These are phyloP conservation scores for Smithsoniella earleae DNA, from an alignment of 163 green algal species.

Conservation along the genomic window DNA sequence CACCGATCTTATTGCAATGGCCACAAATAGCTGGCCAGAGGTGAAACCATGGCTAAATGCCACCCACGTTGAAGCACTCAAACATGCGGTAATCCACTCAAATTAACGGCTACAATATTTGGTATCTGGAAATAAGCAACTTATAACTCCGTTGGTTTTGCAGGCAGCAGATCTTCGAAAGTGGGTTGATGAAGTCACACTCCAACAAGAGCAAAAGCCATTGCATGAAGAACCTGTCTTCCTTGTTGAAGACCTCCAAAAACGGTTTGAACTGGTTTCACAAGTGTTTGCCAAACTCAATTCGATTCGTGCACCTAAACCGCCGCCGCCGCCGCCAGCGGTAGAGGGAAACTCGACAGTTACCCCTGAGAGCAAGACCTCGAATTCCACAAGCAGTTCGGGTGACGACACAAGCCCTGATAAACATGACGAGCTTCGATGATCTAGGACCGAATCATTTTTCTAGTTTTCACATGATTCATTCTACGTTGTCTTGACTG, in stretches of 20 bases:
- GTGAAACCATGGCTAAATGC: slow-evolving; percentile 79
- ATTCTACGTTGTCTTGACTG: too few species aligned
- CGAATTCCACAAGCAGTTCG: too few species aligned
- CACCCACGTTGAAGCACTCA: slow-evolving; percentile 49
- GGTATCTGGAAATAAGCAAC: too few species aligned
- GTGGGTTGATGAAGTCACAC: slow-evolving; percentile 59
- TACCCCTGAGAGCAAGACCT: too few species aligned
- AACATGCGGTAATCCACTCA: slow-evolving; percentile 45
- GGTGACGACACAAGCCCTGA: too few species aligned
- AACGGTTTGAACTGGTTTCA: slow-evolving; percentile 36
- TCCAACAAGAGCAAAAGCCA: slow-evolving; percentile 52
- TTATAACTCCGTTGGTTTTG: too few species aligned
- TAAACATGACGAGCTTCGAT: too few species aligned
- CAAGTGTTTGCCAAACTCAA: slow-evolving; percentile 55
- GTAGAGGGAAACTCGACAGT: not conserved
- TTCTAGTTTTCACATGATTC: too few species aligned
- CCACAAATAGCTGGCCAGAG: slow-evolving; percentile 50
- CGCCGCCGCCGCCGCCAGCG: slow-evolving; percentile 39
- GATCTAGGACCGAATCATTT: too few species aligned
- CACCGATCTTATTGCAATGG: slow-evolving; percentile 17
- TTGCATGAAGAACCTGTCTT: slow-evolving; percentile 67
- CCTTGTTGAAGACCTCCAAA: slow-evolving; percentile 42
- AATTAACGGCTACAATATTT: not conserved
- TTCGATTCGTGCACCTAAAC: slow-evolving; percentile 60
- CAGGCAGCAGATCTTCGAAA: slow-evolving; percentile 56